Conservation (phyloP, 331 rosid genomes). For the Dryas integrifolia region DNA sequence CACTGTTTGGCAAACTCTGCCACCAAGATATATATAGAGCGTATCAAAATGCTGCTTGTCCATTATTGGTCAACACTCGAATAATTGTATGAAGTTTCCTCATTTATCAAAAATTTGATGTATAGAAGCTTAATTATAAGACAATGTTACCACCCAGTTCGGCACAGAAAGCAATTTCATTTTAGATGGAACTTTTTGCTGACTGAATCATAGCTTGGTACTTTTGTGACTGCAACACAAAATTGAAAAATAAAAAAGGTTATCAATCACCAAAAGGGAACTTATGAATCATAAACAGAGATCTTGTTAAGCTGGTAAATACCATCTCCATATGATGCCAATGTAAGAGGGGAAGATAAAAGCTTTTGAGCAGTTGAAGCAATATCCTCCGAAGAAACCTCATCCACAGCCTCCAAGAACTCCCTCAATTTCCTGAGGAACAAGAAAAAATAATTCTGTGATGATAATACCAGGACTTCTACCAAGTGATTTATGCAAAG, state of each 20-base stretch:
- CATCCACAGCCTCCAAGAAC: slow-evolving; percentile 76
- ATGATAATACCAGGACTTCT: neutral
- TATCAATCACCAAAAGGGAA: slow-evolving; percentile 6
- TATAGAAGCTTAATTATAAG: slow-evolving; percentile 29
- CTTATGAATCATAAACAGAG: neutral
- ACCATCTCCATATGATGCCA: slow-evolving; percentile 96
- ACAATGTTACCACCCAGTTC: slow-evolving; percentile 5
- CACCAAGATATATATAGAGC: slow-evolving; percentile 23
- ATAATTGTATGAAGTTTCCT: slow-evolving; percentile 27
- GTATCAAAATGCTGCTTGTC: slow-evolving; percentile 30
- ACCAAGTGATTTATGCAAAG: neutral
- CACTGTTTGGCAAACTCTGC: slow-evolving; percentile 24
- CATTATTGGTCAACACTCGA: slow-evolving; percentile 36
- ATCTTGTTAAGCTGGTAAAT: slow-evolving; percentile 17
- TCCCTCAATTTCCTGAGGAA: slow-evolving; percentile 17
- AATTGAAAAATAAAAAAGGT: neutral
- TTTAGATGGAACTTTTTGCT: slow-evolving; percentile 60
- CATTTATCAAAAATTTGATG: slow-evolving; percentile 33
- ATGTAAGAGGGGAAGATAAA: slow-evolving; percentile 79
- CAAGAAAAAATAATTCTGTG: neutral
- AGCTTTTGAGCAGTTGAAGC: slow-evolving; percentile 69
- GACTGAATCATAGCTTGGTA: slow-evolving; percentile 74
- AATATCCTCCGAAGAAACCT: slow-evolving; percentile 62
- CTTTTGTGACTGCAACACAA: slow-evolving; percentile 64
- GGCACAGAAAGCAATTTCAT: slow-evolving; percentile 37